phyloP scores from a whole-genome alignment of 352 stramenopile genomes.

The Aphanomyces euteiches region DNA sequence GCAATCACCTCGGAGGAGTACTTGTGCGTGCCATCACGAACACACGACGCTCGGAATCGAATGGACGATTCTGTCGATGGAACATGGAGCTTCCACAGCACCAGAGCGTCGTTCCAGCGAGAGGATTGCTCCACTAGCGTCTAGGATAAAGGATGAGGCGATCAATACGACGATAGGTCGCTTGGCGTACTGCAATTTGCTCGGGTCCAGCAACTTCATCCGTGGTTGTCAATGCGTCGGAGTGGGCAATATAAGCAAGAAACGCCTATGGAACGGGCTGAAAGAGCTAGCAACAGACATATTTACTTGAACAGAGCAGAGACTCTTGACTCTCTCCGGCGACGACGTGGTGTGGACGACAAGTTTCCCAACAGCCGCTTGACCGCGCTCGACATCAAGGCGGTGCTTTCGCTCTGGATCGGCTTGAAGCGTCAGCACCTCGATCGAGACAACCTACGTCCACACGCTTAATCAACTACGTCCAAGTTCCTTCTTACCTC shows the following conservation, averaged over 20 bases:
- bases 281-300: background rate
- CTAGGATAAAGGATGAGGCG: conserved; percentile 30
- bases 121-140: conserved; percentile 42
- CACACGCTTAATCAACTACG: too few relatives aligned
- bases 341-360: conserved; percentile 57
- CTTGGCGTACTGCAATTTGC: conserved; percentile 57
- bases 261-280: conserved; percentile 33
- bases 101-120: conserved; percentile 52
- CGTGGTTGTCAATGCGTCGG: conserved; percentile 55
- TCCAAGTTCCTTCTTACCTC: conserved; percentile 34
- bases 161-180: background rate
- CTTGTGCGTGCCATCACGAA: conserved; percentile 67
- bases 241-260: conserved; percentile 55
- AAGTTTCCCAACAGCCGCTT: conserved; percentile 63
- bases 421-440: conserved; percentile 63
- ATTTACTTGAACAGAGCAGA: conserved; percentile 53
- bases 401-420: conserved; percentile 44
- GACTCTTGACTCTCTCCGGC: conserved; percentile 43
- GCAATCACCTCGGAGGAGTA: conserved; percentile 69
- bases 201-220: conserved; percentile 39
- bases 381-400: conserved; percentile 68
- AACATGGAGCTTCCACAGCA: conserved; percentile 54
- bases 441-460: conserved; percentile 49
- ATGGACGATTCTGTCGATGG: conserved; percentile 35
- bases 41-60: conserved; percentile 69